These are phyloP conservation scores for Xerocomus alliaceus DNA, from an alignment of 1,284 basidiomycete species.

Conservation along the genomic window DNA sequence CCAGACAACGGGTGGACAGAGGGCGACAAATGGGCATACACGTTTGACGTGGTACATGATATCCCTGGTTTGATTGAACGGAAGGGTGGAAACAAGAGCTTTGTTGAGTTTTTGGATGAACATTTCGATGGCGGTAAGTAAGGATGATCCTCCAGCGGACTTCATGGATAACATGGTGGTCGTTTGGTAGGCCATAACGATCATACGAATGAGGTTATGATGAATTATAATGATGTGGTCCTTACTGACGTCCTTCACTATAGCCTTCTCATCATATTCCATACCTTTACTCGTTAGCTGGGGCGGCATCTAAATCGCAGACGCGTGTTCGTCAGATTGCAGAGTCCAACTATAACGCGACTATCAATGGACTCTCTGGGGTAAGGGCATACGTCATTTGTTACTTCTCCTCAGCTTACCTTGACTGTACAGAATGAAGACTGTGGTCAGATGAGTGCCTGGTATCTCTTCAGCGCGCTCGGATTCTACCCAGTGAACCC, in stretches of 20 bases:
- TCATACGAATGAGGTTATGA: slow-evolving; percentile 77
- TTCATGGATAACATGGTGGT: neutral
- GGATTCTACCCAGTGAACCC: slow-evolving; percentile 90
- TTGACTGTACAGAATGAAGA: slow-evolving; percentile 72
- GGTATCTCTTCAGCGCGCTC: slow-evolving; percentile 83
- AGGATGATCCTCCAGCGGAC: neutral
- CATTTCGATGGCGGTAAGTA: slow-evolving; percentile 72
- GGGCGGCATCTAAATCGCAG: slow-evolving; percentile 73
- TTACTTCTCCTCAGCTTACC: neutral
- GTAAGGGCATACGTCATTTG: slow-evolving; percentile 44
- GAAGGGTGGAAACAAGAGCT: slow-evolving; percentile 68
- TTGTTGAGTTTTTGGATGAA: slow-evolving; percentile 73
- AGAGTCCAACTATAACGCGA: slow-evolving; percentile 67
- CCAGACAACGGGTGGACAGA: slow-evolving; percentile 78
- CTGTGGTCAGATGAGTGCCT: slow-evolving; percentile 88
- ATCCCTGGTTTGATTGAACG: slow-evolving; percentile 66
- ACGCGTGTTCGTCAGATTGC: slow-evolving; percentile 74
- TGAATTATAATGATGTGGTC: neutral
- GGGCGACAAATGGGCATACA: slow-evolving; percentile 86
- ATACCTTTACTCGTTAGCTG: slow-evolving; percentile 78
- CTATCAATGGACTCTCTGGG: slow-evolving; percentile 71
- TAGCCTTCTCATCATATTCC: slow-evolving; percentile 85
- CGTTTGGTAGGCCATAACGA: slow-evolving; percentile 71
- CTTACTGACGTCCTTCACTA: slow-evolving; percentile 11
- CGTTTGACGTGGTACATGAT: slow-evolving; percentile 79